Percentiles rank a stretch among this genome's conserved stretches.
These are phyloP conservation scores for Neurospora cerealis DNA, from an alignment of 495 filamentous ascomycete species.

Conservation along the genomic window DNA sequence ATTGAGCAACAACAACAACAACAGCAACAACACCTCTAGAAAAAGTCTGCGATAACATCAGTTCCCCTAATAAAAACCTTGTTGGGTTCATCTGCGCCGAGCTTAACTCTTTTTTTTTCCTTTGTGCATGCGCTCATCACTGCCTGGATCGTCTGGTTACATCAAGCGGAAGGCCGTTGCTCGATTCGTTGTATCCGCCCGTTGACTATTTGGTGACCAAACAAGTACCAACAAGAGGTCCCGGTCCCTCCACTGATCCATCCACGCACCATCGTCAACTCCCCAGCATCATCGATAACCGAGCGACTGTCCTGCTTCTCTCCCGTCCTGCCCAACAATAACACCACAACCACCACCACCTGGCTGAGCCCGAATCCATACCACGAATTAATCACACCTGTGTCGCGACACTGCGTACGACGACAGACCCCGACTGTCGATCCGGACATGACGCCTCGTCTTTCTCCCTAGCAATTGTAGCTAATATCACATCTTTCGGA, in stretches of 20 bases:
- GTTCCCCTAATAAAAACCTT: not conserved
- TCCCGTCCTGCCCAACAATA: not conserved
- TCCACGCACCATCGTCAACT: conserved; percentile 1
- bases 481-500: conserved; percentile 7
- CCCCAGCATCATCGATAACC: not conserved
- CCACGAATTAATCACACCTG: not conserved
- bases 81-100: not conserved
- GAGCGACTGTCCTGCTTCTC: not conserved
- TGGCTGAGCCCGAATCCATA: not conserved
- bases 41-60: not conserved
- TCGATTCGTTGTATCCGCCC: not conserved
- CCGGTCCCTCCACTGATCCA: not conserved
- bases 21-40: not conserved
- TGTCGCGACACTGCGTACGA: not conserved
- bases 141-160: not conserved
- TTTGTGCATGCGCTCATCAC: conserved; percentile 1
- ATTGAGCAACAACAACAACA: not conserved
- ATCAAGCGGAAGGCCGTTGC: not conserved
- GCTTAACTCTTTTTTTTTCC: not conserved
- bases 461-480: not conserved
- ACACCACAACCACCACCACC: not conserved
- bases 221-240: conserved; percentile 18
- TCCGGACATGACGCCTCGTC: not conserved
- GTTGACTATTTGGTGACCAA: not conserved
- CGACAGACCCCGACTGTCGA: not conserved